Base-by-base conservation (phyloP, 495 filamentous ascomycete genomes). In the Aspergillus wentii region DNA sequence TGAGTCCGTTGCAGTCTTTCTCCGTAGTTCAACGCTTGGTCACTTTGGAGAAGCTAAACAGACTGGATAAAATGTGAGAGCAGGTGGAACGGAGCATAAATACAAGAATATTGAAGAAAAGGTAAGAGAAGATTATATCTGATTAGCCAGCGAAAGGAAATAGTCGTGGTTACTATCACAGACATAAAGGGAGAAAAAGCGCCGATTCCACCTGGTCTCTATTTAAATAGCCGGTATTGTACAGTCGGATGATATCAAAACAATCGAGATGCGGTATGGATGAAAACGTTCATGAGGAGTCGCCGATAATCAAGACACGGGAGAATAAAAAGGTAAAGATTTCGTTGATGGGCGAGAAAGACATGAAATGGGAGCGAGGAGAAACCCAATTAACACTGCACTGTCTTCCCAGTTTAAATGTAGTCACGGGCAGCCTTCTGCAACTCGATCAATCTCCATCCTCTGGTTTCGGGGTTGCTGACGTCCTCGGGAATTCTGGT, bases 381-480 rank as follows among this genome's bases (percentile, higher is more conserved):
- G 16, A 21, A 20, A n/a, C n/a, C n/a, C n/a, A n/a, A n/a, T n/a
- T n/a, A n/a, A n/a, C n/a, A n/a, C n/a, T n/a, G n/a, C n/a, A n/a
- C n/a, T n/a, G n/a, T n/a, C n/a, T n/a, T n/a, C n/a, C n/a, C 23
- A 17, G 16, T 48, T 85, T 74, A 90, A 28, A 88, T 86, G 54
- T 92, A 98, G 68, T 98, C 92, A 59, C 94, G 80, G 40, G 85
- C 90, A 64, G 86, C 92, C 83, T 98, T 98, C 67, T 98, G 92
- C 68, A 98, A 74, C 73, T 98, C 92, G 57, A 98, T 95, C 61
- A 98, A 68, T 52, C 89, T 78, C 92, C 92, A 98, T 11, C 92
- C 92, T 47, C 88, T 75, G 4, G 92, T 98, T 64, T 98, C 92
- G 1, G 88, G 87, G 63, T 97, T 97, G 68, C 79, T 90, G 38